A percentile compares a stretch with the other conserved stretches of the same genome.
Evolutionary conservation across 805 yeast species (phyloP).

Genomic region (Candida piceae): DNA sequence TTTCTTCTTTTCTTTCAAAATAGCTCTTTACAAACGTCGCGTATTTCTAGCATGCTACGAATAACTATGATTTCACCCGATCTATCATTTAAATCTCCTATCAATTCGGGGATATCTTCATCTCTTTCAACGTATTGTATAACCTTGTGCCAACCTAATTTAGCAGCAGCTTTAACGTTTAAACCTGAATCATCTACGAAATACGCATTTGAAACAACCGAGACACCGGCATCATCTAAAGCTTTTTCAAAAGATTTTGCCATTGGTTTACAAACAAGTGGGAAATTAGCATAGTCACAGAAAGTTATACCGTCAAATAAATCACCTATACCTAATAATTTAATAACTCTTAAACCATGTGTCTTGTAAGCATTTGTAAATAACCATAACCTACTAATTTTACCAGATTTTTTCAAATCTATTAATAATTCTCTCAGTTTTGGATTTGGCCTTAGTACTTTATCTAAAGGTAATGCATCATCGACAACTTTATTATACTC

Average conservation of each 20-base stretch:
- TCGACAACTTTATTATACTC: conserved; percentile 87
- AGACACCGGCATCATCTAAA: conserved; percentile 58
- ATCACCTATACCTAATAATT: conserved; percentile 84
- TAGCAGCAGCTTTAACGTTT: conserved; percentile 69
- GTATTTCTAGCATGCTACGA: conserved; percentile 52
- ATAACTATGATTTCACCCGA: conserved; percentile 46
- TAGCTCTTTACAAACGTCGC: conserved; percentile 45
- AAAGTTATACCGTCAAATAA: conserved; percentile 89
- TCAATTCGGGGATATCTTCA: conserved; percentile 40
- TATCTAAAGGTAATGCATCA: conserved; percentile 83
- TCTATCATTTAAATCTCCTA: conserved; percentile 30
- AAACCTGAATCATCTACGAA: conserved; percentile 85
- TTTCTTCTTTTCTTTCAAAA: conserved; percentile 26
- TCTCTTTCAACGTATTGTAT: conserved; percentile 73
- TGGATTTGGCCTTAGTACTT: conserved; percentile 62
- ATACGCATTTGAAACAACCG: conserved; percentile 46
- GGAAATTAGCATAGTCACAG: conserved; percentile 75
- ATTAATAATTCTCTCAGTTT: conserved; percentile 49
- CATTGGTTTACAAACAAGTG: conserved; percentile 89
- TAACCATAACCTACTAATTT: conserved; percentile 77
- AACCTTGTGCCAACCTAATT: conserved; percentile 66
- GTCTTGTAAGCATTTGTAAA: conserved; percentile 92
- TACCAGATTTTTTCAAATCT: conserved; percentile 37
- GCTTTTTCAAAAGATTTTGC: conserved; percentile 57
- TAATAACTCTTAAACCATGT: conserved; percentile 79